A percentile compares a stretch with the other conserved stretches of the same genome.
phyloP scores from a whole-genome alignment of 2,329 filamentous ascomycete species.

The Rhinocladiella mackenziei region DNA sequence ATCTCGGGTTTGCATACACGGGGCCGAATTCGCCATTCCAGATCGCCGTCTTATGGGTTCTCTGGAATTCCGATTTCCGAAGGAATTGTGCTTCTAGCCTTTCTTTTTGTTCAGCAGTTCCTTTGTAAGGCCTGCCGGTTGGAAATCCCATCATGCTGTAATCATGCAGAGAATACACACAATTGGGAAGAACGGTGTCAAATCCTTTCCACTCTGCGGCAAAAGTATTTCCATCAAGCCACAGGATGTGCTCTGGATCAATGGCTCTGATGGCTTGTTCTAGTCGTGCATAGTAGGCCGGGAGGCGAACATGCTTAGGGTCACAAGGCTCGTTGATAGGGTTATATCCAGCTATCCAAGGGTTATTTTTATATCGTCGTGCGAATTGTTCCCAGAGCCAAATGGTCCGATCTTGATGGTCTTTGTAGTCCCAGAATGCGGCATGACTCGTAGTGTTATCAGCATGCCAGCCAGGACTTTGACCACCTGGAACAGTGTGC shows the following conservation, averaged over 20 bases:
- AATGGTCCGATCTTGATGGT: slow-evolving; percentile 48
- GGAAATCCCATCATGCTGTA: slow-evolving; percentile 43
- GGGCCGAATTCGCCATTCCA: slow-evolving; percentile 55
- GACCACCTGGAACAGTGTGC: slow-evolving; percentile 48
- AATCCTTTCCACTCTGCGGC: slow-evolving; percentile 46
- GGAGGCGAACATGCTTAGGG: slow-evolving; percentile 44
- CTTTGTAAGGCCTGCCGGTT: slow-evolving; percentile 39
- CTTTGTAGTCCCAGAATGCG: slow-evolving; percentile 50
- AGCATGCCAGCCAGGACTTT: slow-evolving; percentile 51
- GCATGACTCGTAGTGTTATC: slow-evolving; percentile 47
- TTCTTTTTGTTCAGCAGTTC: slow-evolving; percentile 40
- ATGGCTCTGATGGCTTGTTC: slow-evolving; percentile 46
- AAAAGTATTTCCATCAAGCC: slow-evolving; percentile 45
- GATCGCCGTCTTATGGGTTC: slow-evolving; percentile 40
- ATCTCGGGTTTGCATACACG: slow-evolving; percentile 36
- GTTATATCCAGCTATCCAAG: slow-evolving; percentile 52
- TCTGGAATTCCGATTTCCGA: slow-evolving; percentile 49
- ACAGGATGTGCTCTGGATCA: slow-evolving; percentile 47
- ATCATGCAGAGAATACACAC: slow-evolving; percentile 39
- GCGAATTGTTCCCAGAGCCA: slow-evolving; percentile 50
- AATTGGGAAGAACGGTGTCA: slow-evolving; percentile 32
- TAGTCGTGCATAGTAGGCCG: slow-evolving; percentile 45
- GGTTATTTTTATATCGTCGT: slow-evolving; percentile 43
- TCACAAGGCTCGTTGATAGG: slow-evolving; percentile 52
- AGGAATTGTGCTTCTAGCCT: slow-evolving; percentile 43